phyloP scores from a whole-genome alignment of 202 grass and related monocot genomes.

The Cymbopogon flexuosus region DNA sequence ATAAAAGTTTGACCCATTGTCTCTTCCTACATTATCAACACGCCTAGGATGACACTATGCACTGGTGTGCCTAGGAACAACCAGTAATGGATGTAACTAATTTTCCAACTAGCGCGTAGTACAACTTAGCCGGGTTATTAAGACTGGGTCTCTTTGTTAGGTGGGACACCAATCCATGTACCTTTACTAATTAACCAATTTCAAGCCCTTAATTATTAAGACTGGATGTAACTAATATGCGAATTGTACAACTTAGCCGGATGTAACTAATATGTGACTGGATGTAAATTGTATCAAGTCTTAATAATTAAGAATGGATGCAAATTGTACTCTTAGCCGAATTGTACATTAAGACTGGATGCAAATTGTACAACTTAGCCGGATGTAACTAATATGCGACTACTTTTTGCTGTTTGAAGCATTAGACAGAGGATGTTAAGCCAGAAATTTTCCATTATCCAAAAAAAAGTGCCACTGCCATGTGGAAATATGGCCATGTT shows the following conservation, averaged over 20 bases:
- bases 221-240: too few species aligned
- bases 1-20: background rate
- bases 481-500: constrained; percentile 2
- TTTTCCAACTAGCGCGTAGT: background rate
- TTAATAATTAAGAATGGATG: too few species aligned
- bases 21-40: background rate
- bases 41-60: background rate
- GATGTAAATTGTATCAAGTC: too few species aligned
- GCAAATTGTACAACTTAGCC: too few species aligned
- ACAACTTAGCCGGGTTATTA: background rate
- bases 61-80: constrained; percentile 7
- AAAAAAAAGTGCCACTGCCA: background rate
- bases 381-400: too few species aligned
- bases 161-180: background rate
- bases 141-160: too few species aligned
- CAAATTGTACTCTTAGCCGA: too few species aligned
- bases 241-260: too few species aligned
- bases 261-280: too few species aligned
- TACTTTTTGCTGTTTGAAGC: background rate
- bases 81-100: constrained; percentile 22
- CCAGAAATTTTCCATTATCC: background rate
- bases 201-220: background rate
- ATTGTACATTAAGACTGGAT: too few species aligned
- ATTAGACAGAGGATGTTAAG: background rate
- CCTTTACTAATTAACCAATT: background rate